phyloP scores from a whole-genome alignment of 805 yeast species.

The Metschnikowia corniflorae region DNA sequence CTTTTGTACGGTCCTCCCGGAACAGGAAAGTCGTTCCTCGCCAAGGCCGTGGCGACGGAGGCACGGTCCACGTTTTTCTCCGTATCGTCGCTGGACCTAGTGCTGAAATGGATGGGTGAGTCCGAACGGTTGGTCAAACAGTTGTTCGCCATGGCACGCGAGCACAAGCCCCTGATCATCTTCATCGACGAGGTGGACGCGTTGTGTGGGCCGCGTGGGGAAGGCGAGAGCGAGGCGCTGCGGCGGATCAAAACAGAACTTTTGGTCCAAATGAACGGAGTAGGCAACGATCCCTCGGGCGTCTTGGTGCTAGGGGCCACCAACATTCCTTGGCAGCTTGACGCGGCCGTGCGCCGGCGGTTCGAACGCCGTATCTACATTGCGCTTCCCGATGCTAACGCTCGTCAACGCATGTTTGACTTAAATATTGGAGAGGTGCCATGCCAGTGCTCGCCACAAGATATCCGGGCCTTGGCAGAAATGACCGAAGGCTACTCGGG shows the following conservation, averaged over 20 bases:
- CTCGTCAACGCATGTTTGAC: constrained; percentile 91
- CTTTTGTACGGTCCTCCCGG: constrained; percentile 76
- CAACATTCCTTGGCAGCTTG: constrained; percentile 98
- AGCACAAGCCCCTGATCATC: constrained; percentile 90
- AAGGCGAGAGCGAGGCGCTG: constrained; percentile 94
- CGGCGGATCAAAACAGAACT: constrained; percentile 95
- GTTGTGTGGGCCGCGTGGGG: constrained; percentile 95
- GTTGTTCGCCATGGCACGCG: constrained; percentile 92
- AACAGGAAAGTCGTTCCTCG: constrained; percentile 94
- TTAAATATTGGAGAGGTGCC: constrained; percentile 89
- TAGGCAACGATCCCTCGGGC: constrained; percentile 90
- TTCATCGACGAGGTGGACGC: constrained; percentile 99
- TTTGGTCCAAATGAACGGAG: constrained; percentile 98
- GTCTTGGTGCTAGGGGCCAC: constrained; percentile 96
- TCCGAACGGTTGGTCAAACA: constrained; percentile 95
- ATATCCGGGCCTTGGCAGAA: constrained; percentile 74
- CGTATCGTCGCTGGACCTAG: constrained; percentile 93
- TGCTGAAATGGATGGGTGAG: constrained; percentile 99
- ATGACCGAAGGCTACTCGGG: constrained; percentile 98
- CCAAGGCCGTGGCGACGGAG: constrained; percentile 98
- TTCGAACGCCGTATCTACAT: constrained; percentile 94
- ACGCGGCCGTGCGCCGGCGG: constrained; percentile 95
- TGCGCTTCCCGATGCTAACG: constrained; percentile 90
- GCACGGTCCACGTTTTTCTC: constrained; percentile 96
- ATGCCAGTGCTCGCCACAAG: constrained; percentile 68